Percentiles rank a stretch among this genome's conserved stretches.
These are phyloP conservation scores for Calonectria multiphialidica DNA, from an alignment of 2,329 filamentous ascomycete species.

Conservation along the genomic window DNA sequence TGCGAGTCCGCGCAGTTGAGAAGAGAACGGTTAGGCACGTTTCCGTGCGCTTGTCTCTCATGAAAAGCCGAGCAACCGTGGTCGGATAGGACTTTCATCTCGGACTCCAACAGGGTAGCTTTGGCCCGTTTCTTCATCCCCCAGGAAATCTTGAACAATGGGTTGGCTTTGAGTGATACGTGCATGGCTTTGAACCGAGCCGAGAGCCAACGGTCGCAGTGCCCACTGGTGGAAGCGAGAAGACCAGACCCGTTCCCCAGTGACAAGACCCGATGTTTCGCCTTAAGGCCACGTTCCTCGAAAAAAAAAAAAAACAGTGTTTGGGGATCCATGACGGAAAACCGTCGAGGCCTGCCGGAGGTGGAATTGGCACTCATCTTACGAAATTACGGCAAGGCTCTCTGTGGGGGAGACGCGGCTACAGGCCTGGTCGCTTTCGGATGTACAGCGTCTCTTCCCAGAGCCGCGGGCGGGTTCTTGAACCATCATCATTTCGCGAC, in stretches of 20 bases:
- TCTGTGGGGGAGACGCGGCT: conserved; percentile 36
- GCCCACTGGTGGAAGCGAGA: not conserved
- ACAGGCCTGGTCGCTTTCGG: conserved; percentile 29
- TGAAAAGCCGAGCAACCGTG: not conserved
- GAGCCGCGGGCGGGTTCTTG: conserved; percentile 17
- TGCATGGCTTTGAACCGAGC: not conserved
- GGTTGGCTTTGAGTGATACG: not conserved
- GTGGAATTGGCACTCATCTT: conserved; percentile 45
- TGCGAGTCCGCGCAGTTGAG: not conserved
- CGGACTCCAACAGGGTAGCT: not conserved
- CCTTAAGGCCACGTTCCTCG: conserved; percentile 30
- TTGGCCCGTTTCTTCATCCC: not conserved
- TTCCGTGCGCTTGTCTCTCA: not conserved
- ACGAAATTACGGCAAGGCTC: conserved; percentile 41
- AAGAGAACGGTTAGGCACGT: not conserved
- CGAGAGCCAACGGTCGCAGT: not conserved
- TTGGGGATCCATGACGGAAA: conserved; percentile 16
- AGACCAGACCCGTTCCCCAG: not conserved
- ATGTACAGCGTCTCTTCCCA: conserved; percentile 7
- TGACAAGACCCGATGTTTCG: conserved; percentile 2
- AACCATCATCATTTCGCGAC: conserved; percentile 20
- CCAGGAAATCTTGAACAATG: not conserved
- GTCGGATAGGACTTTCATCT: not conserved
- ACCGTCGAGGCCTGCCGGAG: conserved; percentile 21
- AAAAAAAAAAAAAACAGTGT: conserved; percentile 11